A percentile compares a stretch with the other conserved stretches of the same genome.
Conservation (phyloP, 148 eudicot genomes). For the Fagopyrum homotropicum region DNA sequence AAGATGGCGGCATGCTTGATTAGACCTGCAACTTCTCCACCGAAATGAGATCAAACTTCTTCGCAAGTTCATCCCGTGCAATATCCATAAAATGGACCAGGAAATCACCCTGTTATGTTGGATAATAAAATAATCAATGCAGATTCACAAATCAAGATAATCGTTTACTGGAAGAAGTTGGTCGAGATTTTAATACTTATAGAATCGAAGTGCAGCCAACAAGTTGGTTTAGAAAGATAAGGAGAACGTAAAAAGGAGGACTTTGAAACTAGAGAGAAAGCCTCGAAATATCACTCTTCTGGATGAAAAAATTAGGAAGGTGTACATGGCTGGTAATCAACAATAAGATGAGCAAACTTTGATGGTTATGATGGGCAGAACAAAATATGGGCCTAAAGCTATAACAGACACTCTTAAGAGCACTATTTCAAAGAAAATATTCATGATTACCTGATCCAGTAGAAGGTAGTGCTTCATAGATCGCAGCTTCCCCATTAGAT, state of each 20-base stretch:
- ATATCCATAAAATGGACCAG: conserved; percentile 98
- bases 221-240: not conserved
- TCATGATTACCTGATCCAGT: conserved; percentile 80
- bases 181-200: conserved; percentile 20
- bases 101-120: conserved; percentile 76
- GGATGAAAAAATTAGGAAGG: not conserved
- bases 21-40: conserved; percentile 92
- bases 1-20: conserved; percentile 20
- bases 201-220: not conserved
- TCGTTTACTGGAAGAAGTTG: conserved; percentile 12
- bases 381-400: not conserved
- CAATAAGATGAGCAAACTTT: not conserved
- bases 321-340: not conserved
- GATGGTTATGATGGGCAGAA: not conserved
- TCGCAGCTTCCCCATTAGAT: conserved; percentile 82
- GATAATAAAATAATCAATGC: not conserved
- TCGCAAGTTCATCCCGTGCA: conserved; percentile 84
- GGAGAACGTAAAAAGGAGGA: not conserved
- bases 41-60: conserved; percentile 80
- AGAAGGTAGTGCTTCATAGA: conserved; percentile 95
- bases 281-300: not conserved
- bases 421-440: conserved; percentile 1
- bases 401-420: not conserved
- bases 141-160: conserved; percentile 13
- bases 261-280: not conserved